phyloP scores from a whole-genome alignment of 805 yeast species.

The Starmera dryadoides region DNA sequence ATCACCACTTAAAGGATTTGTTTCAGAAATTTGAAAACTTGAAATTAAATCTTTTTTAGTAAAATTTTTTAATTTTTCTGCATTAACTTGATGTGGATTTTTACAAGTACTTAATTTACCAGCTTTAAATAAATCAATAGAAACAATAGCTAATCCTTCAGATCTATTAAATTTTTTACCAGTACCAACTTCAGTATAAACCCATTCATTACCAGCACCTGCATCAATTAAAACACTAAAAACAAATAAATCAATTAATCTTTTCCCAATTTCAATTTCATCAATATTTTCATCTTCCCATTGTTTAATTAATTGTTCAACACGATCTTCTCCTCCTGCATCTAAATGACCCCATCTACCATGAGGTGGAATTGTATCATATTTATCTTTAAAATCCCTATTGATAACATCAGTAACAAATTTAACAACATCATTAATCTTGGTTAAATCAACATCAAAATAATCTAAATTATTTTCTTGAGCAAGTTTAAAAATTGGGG shows the following conservation, averaged over 20 bases:
- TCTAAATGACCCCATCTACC: conserved; percentile 65
- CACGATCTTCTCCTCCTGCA: conserved; percentile 37
- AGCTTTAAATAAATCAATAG: conserved; percentile 42
- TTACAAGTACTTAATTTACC: conserved; percentile 38
- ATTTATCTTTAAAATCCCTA: conserved; percentile 37
- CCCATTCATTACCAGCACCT: conserved; percentile 61
- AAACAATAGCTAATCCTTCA: conserved; percentile 61
- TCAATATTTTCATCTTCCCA: conserved; percentile 29
- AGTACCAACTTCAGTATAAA: conserved; percentile 30
- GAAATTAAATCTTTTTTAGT: conserved; percentile 26
- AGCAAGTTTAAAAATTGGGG: conserved; percentile 34
- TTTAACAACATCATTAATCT: conserved; percentile 34
- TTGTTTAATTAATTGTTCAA: conserved; percentile 31
- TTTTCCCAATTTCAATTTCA: conserved; percentile 40
- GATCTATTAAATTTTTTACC: conserved; percentile 33
- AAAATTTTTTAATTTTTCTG: conserved; percentile 29
- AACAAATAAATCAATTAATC: conserved; percentile 49
- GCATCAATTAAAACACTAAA: conserved; percentile 60
- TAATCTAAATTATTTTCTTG: conserved; percentile 29
- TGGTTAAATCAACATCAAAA: conserved; percentile 37
- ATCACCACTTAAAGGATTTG: conserved; percentile 45
- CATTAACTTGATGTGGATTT: conserved; percentile 36
- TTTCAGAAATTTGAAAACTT: conserved; percentile 41
- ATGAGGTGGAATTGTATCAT: conserved; percentile 49
- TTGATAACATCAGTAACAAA: conserved; percentile 35